These are phyloP conservation scores for Capsicum pubescens DNA, from an alignment of 257 asterid species.

Conservation along the genomic window DNA sequence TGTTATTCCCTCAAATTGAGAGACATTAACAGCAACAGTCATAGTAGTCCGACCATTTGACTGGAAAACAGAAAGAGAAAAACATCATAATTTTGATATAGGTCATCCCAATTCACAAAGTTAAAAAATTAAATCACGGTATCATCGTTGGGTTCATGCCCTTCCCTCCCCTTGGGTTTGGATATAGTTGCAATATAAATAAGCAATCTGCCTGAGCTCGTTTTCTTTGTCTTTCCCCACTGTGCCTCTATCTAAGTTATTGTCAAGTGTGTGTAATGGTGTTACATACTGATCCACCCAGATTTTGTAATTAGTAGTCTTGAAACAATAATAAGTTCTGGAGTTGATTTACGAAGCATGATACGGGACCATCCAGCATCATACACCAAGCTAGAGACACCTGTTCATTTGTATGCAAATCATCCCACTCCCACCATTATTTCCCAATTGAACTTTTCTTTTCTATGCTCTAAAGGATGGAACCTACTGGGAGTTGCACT, in stretches of 20 bases:
- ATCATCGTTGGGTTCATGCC: constrained; percentile 13
- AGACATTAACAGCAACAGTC: constrained; percentile 60
- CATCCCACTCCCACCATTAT: constrained; percentile 8
- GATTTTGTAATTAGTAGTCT: neutral
- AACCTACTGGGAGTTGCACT: constrained; percentile 12
- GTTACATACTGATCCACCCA: constrained; percentile 12
- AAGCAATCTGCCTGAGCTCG: neutral
- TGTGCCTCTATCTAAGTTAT: neutral
- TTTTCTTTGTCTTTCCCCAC: neutral
- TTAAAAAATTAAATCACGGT: neutral
- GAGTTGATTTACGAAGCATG: constrained; percentile 9
- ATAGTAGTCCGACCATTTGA: constrained; percentile 62
- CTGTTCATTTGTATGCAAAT: neutral
- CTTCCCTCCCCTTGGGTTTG: constrained; percentile 8
- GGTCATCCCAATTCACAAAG: constrained; percentile 1
- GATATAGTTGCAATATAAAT: neutral
- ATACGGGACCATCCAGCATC: neutral
- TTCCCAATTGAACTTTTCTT: constrained; percentile 12
- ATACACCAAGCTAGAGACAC: neutral
- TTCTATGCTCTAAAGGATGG: neutral
- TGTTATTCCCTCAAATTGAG: constrained; percentile 68
- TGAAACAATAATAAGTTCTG: neutral
- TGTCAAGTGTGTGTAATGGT: neutral
- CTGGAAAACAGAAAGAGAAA: constrained; percentile 43
- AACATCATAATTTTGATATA: neutral